These are phyloP conservation scores for Trypanosoma lewisi DNA, from an alignment of 208 protist genomes.

Conservation along the genomic window DNA sequence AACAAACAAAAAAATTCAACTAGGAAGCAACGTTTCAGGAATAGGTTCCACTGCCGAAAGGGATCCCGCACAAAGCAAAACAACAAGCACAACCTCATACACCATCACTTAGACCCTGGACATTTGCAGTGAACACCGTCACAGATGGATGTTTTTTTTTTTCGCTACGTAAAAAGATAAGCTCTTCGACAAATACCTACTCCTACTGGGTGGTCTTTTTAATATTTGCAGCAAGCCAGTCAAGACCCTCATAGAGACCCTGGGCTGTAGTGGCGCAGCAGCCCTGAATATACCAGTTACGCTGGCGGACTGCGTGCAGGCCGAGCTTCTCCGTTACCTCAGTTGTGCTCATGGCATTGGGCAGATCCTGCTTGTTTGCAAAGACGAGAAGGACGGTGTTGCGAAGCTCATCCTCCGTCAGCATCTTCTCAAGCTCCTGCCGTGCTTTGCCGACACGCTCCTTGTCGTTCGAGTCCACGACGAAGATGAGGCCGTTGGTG, in stretches of 20 bases:
- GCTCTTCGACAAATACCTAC: neutral
- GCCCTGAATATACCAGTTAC: conserved; percentile 93
- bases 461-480: conserved; percentile 96
- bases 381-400: conserved; percentile 97
- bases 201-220: conserved; percentile 77
- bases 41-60: too few species aligned
- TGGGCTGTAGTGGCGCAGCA: conserved; percentile 91
- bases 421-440: conserved; percentile 94
- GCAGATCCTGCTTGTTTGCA: conserved; percentile 99
- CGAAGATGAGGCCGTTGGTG: conserved; percentile 97
- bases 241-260: conserved; percentile 92
- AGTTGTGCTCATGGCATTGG: conserved; percentile 95
- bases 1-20: too few species aligned
- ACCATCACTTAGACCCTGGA: too few species aligned
- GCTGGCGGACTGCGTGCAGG: conserved; percentile 90
- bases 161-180: too few species aligned
- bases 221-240: conserved; percentile 89
- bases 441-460: conserved; percentile 90
- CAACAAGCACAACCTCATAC: too few species aligned
- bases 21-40: too few species aligned
- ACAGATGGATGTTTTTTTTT: too few species aligned
- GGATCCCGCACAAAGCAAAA: too few species aligned
- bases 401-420: conserved; percentile 97
- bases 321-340: conserved; percentile 97
- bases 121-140: too few species aligned